A percentile compares a stretch with the other conserved stretches of the same genome.
These are phyloP conservation scores for Styphnolobium japonicum DNA, from an alignment of 306 rosid species.

Conservation along the genomic window DNA sequence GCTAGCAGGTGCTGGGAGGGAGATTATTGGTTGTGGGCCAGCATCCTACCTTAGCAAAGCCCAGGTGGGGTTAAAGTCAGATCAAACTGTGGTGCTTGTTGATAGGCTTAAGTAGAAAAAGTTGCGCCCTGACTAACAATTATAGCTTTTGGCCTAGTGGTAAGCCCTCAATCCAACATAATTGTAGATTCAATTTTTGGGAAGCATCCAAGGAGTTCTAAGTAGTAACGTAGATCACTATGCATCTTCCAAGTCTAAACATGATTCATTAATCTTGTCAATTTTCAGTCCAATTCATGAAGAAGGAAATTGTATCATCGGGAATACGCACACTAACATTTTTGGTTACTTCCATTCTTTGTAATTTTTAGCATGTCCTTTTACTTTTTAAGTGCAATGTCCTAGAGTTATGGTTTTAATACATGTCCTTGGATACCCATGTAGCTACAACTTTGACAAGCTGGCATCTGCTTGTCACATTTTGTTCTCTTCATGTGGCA, in stretches of 20 bases:
- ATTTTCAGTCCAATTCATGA: neutral
- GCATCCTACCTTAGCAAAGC: too few species aligned
- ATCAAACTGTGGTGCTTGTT: too few species aligned
- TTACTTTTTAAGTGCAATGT: neutral
- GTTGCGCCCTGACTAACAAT: too few species aligned
- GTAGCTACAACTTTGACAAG: slow-evolving; percentile 66
- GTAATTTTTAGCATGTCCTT: neutral
- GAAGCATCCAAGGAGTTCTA: neutral
- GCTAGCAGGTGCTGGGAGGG: too few species aligned
- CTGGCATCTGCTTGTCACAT: slow-evolving; percentile 64
- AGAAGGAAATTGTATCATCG: neutral
- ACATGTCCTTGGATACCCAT: neutral
- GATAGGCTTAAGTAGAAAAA: too few species aligned
- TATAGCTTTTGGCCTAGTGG: too few species aligned
- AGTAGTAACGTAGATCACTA: neutral
- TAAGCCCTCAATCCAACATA: too few species aligned
- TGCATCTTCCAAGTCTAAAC: neutral
- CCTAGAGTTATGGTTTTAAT: slow-evolving; percentile 12
- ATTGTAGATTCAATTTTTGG: too few species aligned
- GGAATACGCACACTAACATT: too few species aligned
- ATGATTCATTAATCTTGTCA: neutral
- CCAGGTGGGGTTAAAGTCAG: too few species aligned
- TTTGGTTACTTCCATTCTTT: neutral
- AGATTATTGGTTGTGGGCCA: too few species aligned
- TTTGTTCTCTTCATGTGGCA: slow-evolving; percentile 65